Base-by-base conservation (phyloP, 305 asterid species). In the Ilex paraguariensis region DNA sequence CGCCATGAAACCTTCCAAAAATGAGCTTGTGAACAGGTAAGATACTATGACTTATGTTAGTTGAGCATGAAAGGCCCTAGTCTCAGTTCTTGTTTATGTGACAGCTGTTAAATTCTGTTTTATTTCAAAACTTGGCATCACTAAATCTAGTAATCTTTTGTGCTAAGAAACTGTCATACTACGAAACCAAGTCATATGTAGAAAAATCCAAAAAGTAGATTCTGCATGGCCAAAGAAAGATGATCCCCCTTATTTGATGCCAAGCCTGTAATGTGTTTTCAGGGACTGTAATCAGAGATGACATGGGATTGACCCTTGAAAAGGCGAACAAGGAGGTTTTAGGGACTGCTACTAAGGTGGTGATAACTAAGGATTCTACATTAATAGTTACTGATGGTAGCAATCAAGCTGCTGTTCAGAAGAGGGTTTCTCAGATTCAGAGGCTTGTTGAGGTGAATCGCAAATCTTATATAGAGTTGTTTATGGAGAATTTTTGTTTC, bases 231-330 rank as follows among this genome's bases (percentile, higher is more conserved):
- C 42, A 8, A 0, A 2, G 6, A 36, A 36, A 4, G 28, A 21
- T 21, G 28, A 21, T 21, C 28, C 28, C 6, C 42, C 0, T 36
- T 36, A 36, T 36, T 36, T 36, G 42, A 49, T 11, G 10, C 39
- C 54, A 57, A 60, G 61, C 31, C 48, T 31, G 39, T 70, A 46
- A 3, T 59, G 32, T 59, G 46, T 67, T 40, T 63, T n/a, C 63
- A 89, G 95, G 89, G 69, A 89, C 87, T 11, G 95, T 89, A 48
- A 89, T 87, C 68, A 76, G 95, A 62, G 95, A 90, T 53, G 95
- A 85, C 10, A 81, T 72, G 73, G 95, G 95, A 56, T 73, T 83
- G 73, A 82, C 78, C 9, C 87, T 90, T 21, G 90, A 84, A 62
- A 79, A 82, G 49, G 91, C 88, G 46, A 54, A 62, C 65, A 66